Evolutionary conservation across 768 basidiomycete species (phyloP).

Genomic region (Tylopilus sp.): DNA sequence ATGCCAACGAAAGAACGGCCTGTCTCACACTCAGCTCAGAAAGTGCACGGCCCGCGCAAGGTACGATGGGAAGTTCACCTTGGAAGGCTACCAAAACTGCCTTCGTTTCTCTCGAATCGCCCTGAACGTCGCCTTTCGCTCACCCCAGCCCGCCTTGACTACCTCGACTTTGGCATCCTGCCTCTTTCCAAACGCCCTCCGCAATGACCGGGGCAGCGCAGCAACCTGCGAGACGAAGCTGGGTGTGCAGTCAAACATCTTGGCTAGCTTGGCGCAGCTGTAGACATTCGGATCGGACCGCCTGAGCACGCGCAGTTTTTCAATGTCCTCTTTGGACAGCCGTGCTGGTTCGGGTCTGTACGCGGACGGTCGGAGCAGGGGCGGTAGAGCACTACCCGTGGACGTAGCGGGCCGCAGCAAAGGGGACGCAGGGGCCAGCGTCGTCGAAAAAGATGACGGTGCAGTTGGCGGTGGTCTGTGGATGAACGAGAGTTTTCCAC

Average conservation of each 20-base stretch:
- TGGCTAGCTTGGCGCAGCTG: slow-evolving; percentile 65
- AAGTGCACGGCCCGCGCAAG: not conserved
- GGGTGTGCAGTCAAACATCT: slow-evolving; percentile 70
- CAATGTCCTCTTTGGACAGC: slow-evolving; percentile 50
- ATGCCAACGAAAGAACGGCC: not conserved
- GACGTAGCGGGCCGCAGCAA: slow-evolving; percentile 46
- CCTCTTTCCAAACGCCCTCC: slow-evolving; percentile 39
- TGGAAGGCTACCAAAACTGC: slow-evolving; percentile 61
- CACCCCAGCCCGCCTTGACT: slow-evolving; percentile 62
- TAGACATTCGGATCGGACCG: slow-evolving; percentile 52
- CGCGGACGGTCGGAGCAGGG: slow-evolving; percentile 42
- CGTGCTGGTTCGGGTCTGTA: slow-evolving; percentile 35
- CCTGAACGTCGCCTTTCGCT: slow-evolving; percentile 56
- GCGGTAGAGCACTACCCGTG: slow-evolving; percentile 41
- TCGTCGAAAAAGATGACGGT: slow-evolving; percentile 69
- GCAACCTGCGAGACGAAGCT: slow-evolving; percentile 65
- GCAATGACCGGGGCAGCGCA: slow-evolving; percentile 50
- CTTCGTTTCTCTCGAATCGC: slow-evolving; percentile 67
- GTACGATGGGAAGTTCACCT: slow-evolving; percentile 10
- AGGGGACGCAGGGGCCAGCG: slow-evolving; percentile 67
- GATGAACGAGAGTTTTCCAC: slow-evolving; percentile 69
- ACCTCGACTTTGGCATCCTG: slow-evolving; percentile 47
- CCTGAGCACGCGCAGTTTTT: slow-evolving; percentile 57
- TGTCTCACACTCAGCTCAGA: slow-evolving; percentile 4
- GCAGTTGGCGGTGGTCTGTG: slow-evolving; percentile 82